Conservation (phyloP, 352 stramenopile genomes). For the Pythium guiyangense region DNA sequence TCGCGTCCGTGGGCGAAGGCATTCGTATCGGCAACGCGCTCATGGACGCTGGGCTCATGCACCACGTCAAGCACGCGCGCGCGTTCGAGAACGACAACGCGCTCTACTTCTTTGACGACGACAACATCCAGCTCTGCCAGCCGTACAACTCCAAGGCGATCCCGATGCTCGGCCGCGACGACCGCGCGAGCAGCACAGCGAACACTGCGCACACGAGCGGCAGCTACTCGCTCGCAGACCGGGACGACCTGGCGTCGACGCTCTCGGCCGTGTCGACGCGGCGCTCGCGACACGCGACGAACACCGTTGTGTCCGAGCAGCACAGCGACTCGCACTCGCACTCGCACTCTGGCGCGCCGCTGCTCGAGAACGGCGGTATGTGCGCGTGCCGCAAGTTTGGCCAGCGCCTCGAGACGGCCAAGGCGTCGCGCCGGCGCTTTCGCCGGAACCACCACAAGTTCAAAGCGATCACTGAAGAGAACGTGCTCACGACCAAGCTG, state of each 20-base stretch:
- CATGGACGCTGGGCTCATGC: conserved; percentile 45
- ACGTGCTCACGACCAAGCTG: conserved; percentile 6
- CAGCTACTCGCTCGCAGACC: no score
- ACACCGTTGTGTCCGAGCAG: background rate
- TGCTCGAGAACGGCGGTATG: conserved; percentile 15
- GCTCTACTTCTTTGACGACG: conserved; percentile 27
- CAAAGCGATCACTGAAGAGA: conserved; percentile 17
- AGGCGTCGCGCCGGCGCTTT: conserved; percentile 12
- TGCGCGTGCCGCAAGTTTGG: conserved; percentile 35
- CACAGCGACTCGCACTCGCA: background rate
- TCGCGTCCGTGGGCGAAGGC: no score
- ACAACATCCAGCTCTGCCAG: conserved; percentile 20
- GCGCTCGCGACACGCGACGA: no score
- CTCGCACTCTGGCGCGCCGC: background rate
- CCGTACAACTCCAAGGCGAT: no score
- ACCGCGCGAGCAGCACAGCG: no score
- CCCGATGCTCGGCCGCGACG: no score
- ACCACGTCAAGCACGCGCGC: no score
- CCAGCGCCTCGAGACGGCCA: no score
- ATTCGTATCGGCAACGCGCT: conserved; percentile 39
- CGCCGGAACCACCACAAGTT: conserved; percentile 19
- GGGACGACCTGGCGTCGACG: no score
- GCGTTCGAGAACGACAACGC: conserved; percentile 14
- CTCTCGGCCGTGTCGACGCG: no score
- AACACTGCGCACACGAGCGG: no score